Evolutionary conservation across 2,329 filamentous ascomycete genomes (phyloP), one percentile per base, ranked within the genome.

Genomic region (Alternaria sp.): DNA sequence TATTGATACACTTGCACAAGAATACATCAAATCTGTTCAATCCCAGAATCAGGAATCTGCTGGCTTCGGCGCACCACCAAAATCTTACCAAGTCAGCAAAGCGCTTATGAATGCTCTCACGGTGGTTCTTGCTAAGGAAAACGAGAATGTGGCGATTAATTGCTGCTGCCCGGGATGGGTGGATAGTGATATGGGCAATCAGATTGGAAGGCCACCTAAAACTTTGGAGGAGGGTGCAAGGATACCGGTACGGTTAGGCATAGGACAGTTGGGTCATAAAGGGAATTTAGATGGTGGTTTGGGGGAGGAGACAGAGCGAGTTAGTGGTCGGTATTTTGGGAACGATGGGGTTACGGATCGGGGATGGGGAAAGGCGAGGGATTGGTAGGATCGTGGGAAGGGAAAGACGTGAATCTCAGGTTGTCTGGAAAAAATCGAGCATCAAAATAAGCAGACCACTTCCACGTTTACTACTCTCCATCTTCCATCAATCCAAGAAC

Each of bases 401-500:
- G 22, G 11, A 28, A 49, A 12, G 4, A 48, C 4, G 5, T 48
- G 28, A 10, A 20, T 6, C 3, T 32, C n/a, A 30, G 32, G 11
- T 20, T 14, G 11, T 5, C 7, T 34, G 2, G 12, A 7, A 18
- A 11, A 11, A 14, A 36, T 20, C 5, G 20, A 50, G 8, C 8
- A 36, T 3, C 16, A 16, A 2, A 49, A 18, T 3, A 14, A 3
- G 14, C 6, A 5, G 2, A 4, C 20, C 3, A 9, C 22, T 28
- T 48, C 20, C 20, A 30, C 14, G 9, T 16, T 16, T 5, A 30
- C 5, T n/a, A 28, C 12, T 11, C 5, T 3, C 3, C 38, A 30
- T 12, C 18, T 18, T 18, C 22, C 10, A 22, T 46, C 32, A 77
- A 57, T 77, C 73, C 60, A 78, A 65, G 66, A 78, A 77, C 74